Evolutionary conservation across 2,329 filamentous ascomycete genomes (phyloP).

Genomic region (Zopfia rhizophila): DNA sequence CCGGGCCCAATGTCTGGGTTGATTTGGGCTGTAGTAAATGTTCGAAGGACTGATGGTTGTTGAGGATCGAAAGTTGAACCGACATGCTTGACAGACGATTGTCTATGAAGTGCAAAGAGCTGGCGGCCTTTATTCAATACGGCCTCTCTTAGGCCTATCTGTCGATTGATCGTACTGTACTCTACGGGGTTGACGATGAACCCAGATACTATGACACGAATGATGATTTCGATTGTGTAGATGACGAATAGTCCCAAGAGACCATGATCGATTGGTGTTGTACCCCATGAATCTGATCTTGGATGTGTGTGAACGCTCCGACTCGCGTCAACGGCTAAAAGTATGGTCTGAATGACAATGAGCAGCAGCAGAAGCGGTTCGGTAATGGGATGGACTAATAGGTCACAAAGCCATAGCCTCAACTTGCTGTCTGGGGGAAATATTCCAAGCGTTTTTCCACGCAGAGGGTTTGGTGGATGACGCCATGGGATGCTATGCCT

Average conservation of each 20-base stretch:
- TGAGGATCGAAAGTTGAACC: conserved; percentile 52
- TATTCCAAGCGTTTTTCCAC: conserved; percentile 85
- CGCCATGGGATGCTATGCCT: conserved; percentile 54
- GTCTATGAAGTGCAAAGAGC: conserved; percentile 83
- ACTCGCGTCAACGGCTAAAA: conserved; percentile 87
- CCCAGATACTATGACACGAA: conserved; percentile 90
- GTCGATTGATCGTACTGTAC: conserved; percentile 89
- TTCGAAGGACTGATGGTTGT: conserved; percentile 76
- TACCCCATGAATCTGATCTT: conserved; percentile 73
- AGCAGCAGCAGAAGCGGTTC: conserved; percentile 88
- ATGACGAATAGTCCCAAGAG: conserved; percentile 85
- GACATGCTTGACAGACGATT: conserved; percentile 70
- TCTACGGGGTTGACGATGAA: conserved; percentile 90
- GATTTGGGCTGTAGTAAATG: conserved; percentile 77
- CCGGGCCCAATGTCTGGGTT: conserved; percentile 63
- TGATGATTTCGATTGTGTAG: conserved; percentile 86
- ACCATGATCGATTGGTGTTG: conserved; percentile 76
- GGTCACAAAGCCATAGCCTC: conserved; percentile 78
- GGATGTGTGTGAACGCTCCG: conserved; percentile 73
- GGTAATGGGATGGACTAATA: conserved; percentile 85
- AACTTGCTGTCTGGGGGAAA: conserved; percentile 82
- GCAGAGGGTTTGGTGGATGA: conserved; percentile 75
- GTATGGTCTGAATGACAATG: conserved; percentile 86
- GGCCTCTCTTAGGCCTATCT: conserved; percentile 77
- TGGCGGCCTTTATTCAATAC: conserved; percentile 79